Percentiles rank a stretch among this genome's conserved stretches.
phyloP scores from a whole-genome alignment of 169 alveolate species.

The Eimeria zaria region DNA sequence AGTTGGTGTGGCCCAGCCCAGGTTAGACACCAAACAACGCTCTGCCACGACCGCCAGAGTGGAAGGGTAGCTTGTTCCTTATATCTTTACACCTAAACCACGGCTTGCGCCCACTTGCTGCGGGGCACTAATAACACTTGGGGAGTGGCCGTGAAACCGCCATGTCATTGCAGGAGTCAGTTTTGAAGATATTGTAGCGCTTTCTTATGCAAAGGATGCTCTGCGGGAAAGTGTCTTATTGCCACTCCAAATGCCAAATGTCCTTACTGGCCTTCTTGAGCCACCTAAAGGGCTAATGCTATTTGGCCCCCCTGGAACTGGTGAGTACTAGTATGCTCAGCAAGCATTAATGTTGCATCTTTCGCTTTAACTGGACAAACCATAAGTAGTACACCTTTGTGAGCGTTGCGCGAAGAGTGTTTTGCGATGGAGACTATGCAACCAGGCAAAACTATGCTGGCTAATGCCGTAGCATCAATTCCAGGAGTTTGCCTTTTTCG shows the following conservation, averaged over 20 bases:
- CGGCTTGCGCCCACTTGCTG: not conserved
- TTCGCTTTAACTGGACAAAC: not conserved
- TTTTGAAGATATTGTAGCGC: slow-evolving; percentile 95
- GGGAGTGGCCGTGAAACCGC: not conserved
- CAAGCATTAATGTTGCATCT: not conserved
- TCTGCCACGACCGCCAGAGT: not conserved
- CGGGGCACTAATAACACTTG: not conserved
- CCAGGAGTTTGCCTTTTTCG: slow-evolving; percentile 96
- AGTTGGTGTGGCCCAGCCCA: slow-evolving; percentile 34
- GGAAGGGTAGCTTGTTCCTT: not conserved
- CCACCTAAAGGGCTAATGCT: slow-evolving; percentile 97
- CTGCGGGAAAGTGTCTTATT: slow-evolving; percentile 96
- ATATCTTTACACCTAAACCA: not conserved
- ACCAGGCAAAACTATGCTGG: slow-evolving; percentile 95
- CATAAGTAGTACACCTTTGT: not conserved
- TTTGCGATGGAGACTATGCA: not conserved
- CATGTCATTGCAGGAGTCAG: slow-evolving; percentile 85
- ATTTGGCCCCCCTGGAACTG: slow-evolving; percentile 98
- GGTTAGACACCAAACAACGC: not conserved
- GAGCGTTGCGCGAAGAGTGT: not conserved
- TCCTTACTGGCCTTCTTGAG: slow-evolving; percentile 95
- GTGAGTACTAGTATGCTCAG: not conserved
- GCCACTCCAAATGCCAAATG: slow-evolving; percentile 96
- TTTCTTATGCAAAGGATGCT: slow-evolving; percentile 94
- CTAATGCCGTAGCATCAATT: slow-evolving; percentile 97